These are phyloP conservation scores for Pleurotus tuber-regium DNA, from an alignment of 768 basidiomycete genomes.

Conservation along the genomic window DNA sequence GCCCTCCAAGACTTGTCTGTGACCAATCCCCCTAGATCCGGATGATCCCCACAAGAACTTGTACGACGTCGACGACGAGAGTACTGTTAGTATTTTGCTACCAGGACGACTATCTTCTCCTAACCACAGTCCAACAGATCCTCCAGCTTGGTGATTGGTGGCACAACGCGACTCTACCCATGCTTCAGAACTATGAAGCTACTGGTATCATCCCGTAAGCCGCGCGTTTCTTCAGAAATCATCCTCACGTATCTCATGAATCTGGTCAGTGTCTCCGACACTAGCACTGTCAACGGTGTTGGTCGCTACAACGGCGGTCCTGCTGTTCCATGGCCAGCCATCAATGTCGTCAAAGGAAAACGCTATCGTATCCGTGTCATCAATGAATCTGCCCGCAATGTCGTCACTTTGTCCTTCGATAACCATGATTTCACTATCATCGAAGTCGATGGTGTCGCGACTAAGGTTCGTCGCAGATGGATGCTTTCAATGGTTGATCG, in stretches of 20 bases:
- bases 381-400: slow-evolving; percentile 43
- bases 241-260: neutral
- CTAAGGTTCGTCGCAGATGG: slow-evolving; percentile 1
- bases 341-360: slow-evolving; percentile 38
- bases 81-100: slow-evolving; percentile 8
- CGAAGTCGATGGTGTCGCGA: slow-evolving; percentile 37
- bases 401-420: slow-evolving; percentile 36
- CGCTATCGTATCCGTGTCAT: slow-evolving; percentile 57
- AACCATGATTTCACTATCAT: slow-evolving; percentile 34
- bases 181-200: slow-evolving; percentile 25
- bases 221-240: neutral
- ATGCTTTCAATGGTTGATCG: neutral
- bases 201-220: slow-evolving; percentile 23
- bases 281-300: slow-evolving; percentile 44
- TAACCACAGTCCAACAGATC: slow-evolving; percentile 21
- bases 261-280: slow-evolving; percentile 22
- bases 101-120: slow-evolving; percentile 4
- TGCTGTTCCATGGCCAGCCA: slow-evolving; percentile 31
- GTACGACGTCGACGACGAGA: slow-evolving; percentile 47
- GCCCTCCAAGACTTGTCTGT: too few relatives aligned
- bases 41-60: slow-evolving; percentile 36
- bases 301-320: slow-evolving; percentile 44
- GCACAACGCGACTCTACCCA: slow-evolving; percentile 19
- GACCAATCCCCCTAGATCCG: slow-evolving; percentile 26
- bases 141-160: slow-evolving; percentile 45